Base-by-base conservation (phyloP, 2,329 filamentous ascomycete genomes). In the Ilyonectria mors-panacis region DNA sequence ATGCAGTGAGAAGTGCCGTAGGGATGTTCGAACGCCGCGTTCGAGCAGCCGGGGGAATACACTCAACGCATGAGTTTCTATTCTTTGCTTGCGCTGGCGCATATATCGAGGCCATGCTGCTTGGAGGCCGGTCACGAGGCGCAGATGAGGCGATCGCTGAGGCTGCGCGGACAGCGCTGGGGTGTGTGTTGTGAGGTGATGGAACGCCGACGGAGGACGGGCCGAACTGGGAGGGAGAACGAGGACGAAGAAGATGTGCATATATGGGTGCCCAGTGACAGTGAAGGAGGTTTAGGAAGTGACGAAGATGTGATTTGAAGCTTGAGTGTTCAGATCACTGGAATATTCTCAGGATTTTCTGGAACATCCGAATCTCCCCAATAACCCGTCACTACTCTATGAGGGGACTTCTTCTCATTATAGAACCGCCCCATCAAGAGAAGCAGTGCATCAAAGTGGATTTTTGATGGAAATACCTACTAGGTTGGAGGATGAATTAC, bases 31-130 rank as follows among this genome's bases (percentile, higher is more conserved):
- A 67, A 28, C 59, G 59, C 8, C 64, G 64, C n/a, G 60, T 67
- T 8, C 59, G 59, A 13, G 65, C 51, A 13, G 47, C 55, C 12
- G 42, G 56, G 6, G 65, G 65, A 3, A 45, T 42, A 21, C 60
- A 60, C 53, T 69, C 60, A 30, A 67, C 53, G 4, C 65, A 64
- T 13, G 65, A 65, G 28, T 60, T 67, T 37, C 13, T 67, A 3
- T 59, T 67, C 30, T 67, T 65, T 23, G 59, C 59, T 5, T 59
- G 60, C 30, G 65, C 65, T 2, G 61, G 56, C 15, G 65, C 65
- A 6, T 67, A 67, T 35, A 58, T 65, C 35, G 65, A 64, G 26
- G 47, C 42, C 15, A 59, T 65, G 39, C 35, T 65, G 35, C 33
- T 42, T 19, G 59, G 51, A 0, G 45, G 44, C 7, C 48, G 26